Percentiles rank a stretch among this genome's conserved stretches.
Evolutionary conservation across 345 rosid species (phyloP).

Genomic region (Murraya paniculata): DNA sequence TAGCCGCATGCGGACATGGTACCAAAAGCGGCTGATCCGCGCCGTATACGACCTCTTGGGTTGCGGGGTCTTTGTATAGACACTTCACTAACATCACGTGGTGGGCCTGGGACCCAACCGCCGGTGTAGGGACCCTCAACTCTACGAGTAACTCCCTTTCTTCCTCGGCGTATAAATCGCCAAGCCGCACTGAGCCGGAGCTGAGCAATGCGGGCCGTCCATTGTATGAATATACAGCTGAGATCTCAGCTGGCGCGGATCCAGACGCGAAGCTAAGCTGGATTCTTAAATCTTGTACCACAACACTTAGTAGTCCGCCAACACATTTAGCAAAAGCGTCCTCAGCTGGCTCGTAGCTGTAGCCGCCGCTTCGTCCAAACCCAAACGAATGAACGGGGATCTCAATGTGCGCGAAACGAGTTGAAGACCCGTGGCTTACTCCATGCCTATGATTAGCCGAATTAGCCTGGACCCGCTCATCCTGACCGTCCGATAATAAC

Average conservation of each 20-base stretch:
- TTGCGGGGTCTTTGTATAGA: constrained; percentile 61
- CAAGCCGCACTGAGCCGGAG: constrained; percentile 60
- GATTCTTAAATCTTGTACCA: constrained; percentile 69
- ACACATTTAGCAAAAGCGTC: constrained; percentile 63
- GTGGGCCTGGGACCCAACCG: constrained; percentile 35
- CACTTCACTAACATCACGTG: constrained; percentile 55
- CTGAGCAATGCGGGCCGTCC: constrained; percentile 47
- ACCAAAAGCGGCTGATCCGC: constrained; percentile 44
- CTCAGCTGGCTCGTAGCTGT: constrained; percentile 51
- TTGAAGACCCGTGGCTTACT: constrained; percentile 40
- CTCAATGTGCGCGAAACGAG: constrained; percentile 71
- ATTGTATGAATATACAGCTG: constrained; percentile 64
- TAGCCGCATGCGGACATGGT: constrained; percentile 41
- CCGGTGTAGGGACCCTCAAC: constrained; percentile 42
- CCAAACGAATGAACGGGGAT: constrained; percentile 60
- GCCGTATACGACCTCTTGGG: constrained; percentile 50
- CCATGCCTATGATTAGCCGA: constrained; percentile 27
- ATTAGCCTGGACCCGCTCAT: constrained; percentile 25
- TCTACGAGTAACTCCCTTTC: constrained; percentile 77
- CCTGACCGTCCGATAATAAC: constrained; percentile 63
- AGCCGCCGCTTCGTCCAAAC: constrained; percentile 50
- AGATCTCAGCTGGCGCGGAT: constrained; percentile 65
- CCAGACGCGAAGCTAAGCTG: constrained; percentile 56
- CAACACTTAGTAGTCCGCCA: constrained; percentile 58
- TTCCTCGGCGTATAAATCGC: constrained; percentile 76